A percentile compares a stretch with the other conserved stretches of the same genome.
Evolutionary conservation across 2,329 filamentous ascomycete species (phyloP).

Genomic region (Diaporthe longicolla): DNA sequence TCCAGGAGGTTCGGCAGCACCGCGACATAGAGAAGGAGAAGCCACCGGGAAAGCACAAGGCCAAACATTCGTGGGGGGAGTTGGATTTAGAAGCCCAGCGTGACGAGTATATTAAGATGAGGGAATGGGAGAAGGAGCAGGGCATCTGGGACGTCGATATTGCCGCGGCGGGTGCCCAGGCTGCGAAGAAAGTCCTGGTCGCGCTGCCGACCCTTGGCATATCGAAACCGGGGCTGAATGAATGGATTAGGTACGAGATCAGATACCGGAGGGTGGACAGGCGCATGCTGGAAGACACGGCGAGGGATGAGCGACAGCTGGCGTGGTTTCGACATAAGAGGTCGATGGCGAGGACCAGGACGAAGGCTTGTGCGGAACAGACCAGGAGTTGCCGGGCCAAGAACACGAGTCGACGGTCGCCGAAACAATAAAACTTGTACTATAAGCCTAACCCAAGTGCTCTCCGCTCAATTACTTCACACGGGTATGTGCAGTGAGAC

Average conservation of each 20-base stretch:
- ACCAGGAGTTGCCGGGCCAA: not conserved
- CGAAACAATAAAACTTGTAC: not conserved
- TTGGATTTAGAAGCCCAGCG: not conserved
- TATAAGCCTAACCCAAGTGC: no score
- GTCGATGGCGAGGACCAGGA: slow-evolving; percentile 9
- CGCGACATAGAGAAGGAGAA: slow-evolving; percentile 41
- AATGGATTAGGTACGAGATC: slow-evolving; percentile 65
- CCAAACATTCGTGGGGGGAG: slow-evolving; percentile 24
- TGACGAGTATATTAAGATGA: slow-evolving; percentile 6
- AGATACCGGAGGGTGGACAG: slow-evolving; percentile 66
- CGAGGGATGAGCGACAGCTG: slow-evolving; percentile 26
- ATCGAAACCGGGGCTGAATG: slow-evolving; percentile 60
- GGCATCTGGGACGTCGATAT: not conserved
- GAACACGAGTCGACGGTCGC: not conserved
- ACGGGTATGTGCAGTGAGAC: no score
- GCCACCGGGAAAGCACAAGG: slow-evolving; percentile 29
- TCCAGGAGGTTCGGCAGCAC: slow-evolving; percentile 43
- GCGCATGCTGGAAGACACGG: slow-evolving; percentile 51
- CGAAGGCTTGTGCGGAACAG: not conserved
- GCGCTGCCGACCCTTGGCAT: slow-evolving; percentile 68
- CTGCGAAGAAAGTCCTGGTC: slow-evolving; percentile 57
- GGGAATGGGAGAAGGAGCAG: slow-evolving; percentile 12
- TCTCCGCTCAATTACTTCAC: not conserved
- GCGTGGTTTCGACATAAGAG: not conserved
- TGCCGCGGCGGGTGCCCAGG: not conserved